Evolutionary conservation across 805 yeast genomes (phyloP).

Genomic region (Yamadazyma takamatsuzukensis): DNA sequence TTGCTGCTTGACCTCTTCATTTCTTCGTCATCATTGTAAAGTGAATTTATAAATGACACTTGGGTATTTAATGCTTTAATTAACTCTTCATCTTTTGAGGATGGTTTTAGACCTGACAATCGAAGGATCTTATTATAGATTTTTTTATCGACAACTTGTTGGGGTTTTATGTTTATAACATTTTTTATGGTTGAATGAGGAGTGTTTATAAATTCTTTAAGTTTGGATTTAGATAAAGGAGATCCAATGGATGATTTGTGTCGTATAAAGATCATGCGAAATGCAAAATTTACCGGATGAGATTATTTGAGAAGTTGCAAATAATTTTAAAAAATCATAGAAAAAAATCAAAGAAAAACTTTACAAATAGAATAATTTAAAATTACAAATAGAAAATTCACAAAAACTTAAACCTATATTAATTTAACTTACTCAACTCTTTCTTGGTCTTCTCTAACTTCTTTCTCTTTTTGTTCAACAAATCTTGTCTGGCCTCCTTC

Average conservation of each 20-base stretch:
- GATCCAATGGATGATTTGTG: no score
- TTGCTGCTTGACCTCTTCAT: constrained; percentile 11
- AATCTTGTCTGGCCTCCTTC: constrained; percentile 73
- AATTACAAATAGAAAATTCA: no score
- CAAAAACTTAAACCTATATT: no score
- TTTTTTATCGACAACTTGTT: constrained; percentile 3
- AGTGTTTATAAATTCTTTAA: constrained; percentile 6
- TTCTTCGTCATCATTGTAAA: constrained; percentile 20
- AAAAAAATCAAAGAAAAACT: no score
- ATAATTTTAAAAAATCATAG: no score
- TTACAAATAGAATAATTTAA: no score
- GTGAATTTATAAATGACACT: constrained; percentile 30
- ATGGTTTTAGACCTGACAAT: constrained; percentile 30
- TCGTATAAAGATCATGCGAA: no score
- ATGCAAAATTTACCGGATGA: no score
- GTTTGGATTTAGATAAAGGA: no score
- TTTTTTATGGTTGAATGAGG: constrained; percentile 18
- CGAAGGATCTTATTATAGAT: constrained; percentile 22
- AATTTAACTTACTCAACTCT: constrained; percentile 22
- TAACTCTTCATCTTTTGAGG: constrained; percentile 18
- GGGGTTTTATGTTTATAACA: constrained; percentile 8
- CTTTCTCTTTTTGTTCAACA: constrained; percentile 64
- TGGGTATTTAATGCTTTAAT: constrained; percentile 29
- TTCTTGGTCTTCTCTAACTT: constrained; percentile 63
- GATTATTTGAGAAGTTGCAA: no score